Conservation (phyloP, 352 stramenopile species). For the Thalassiosira hispida region DNA sequence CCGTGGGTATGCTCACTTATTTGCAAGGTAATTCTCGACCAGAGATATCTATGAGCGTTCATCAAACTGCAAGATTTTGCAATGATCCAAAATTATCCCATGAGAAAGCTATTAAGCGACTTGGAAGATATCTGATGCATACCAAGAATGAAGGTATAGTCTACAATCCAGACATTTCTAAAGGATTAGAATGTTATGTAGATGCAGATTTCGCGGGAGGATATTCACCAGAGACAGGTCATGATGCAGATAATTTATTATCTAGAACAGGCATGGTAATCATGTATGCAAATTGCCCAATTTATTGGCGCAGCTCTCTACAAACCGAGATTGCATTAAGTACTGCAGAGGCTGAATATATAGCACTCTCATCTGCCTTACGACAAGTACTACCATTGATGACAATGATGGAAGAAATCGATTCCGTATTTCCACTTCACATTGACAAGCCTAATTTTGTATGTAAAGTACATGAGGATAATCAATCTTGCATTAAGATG, state of each 20-base stretch:
- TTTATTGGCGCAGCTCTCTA: constrained; percentile 46
- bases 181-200: constrained; percentile 49
- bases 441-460: constrained; percentile 20
- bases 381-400: constrained; percentile 40
- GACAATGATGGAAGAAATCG: constrained; percentile 33
- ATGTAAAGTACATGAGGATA: constrained; percentile 52
- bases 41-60: constrained; percentile 16
- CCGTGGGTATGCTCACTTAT: constrained; percentile 5
- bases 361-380: constrained; percentile 27
- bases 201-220: constrained; percentile 54
- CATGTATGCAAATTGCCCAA: constrained; percentile 51
- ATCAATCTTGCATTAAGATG: constrained; percentile 37
- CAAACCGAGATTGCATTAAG: constrained; percentile 55
- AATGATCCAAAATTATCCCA: constrained; percentile 33
- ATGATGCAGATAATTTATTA: constrained; percentile 16
- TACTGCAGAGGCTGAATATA: constrained; percentile 59
- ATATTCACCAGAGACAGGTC: constrained; percentile 14
- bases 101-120: constrained; percentile 35
- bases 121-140: constrained; percentile 36
- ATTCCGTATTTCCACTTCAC: neutral
- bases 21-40: neutral
- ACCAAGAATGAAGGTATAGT: constrained; percentile 30
- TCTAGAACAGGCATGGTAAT: constrained; percentile 55
- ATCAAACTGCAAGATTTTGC: constrained; percentile 38
- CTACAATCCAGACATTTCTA: constrained; percentile 8